Base-by-base conservation (phyloP, 306 rosid species). In the Glycine latifolia region DNA sequence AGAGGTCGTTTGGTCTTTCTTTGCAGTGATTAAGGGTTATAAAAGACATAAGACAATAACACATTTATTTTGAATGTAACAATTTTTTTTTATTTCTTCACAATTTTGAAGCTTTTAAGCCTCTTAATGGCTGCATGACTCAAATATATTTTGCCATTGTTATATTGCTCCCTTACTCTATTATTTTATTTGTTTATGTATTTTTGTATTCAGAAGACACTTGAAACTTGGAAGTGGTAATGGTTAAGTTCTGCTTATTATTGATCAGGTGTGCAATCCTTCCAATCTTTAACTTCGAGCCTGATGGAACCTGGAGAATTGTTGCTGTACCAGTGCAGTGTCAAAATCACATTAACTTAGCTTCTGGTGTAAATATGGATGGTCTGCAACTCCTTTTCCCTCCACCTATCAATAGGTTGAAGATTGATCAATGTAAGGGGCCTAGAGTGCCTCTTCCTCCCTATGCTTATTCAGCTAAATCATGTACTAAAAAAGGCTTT, bases 241-340 rank as follows among this genome's bases (percentile, higher is more conserved):
- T 72, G 73, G 58, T 74, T 60, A 71, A 53, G 66, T 61, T 71
- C 56, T 73, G 73, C 74, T 37, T 48, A 76, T 82, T 49, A 73
- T 80, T 78, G 31, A 12, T 74, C 89, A 94, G 97, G 89, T 86
- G 82, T 84, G 62, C 91, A 14, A 39, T 92, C 82, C 63, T 88
- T 82, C 61, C 89, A 4, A 67, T 88, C 76, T 71, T 81, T 84
- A 68, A 75, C 41, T 47, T 81, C 13, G 89, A 87, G 80, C 78
- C 91, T 63, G 87, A 89, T 77, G 92, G 94, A 62, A 83, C 35
- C 33, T 85, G 91, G 94, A 88, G 85, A 86, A 83, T 85, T 86
- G 71, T 82, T 63, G 88, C 94, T 63, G 10, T 81, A 65, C 92
- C 95, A 16, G 63, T 79, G 75, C 88, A 68, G 84, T 67, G 48